A percentile compares a stretch with the other conserved stretches of the same genome.
Conservation (phyloP, 495 filamentous ascomycete species). For the Podospora appendiculata region DNA sequence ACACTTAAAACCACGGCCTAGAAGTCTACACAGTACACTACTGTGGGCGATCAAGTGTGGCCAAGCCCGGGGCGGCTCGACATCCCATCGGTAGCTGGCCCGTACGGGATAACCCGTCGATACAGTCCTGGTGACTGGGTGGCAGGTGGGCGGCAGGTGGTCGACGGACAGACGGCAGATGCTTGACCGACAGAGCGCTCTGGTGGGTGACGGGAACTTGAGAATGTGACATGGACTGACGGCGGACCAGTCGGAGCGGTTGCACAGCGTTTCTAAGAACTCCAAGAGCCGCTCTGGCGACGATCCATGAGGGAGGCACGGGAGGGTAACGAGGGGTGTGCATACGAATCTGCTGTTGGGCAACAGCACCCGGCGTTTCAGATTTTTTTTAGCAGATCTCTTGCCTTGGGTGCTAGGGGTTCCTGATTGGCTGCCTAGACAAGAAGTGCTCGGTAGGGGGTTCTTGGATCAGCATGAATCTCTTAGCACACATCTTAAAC, state of each 20-base stretch:
- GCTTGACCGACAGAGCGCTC: no score
- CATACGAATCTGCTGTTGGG: constrained; percentile 1
- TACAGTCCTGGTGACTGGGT: no score
- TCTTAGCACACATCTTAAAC: constrained; percentile 11
- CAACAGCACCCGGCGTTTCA: constrained; percentile 12
- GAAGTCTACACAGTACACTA: no score
- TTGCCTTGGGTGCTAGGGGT: background rate
- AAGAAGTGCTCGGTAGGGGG: background rate
- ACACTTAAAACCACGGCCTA: no score
- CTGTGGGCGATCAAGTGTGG: no score
- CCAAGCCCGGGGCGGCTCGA: no score
- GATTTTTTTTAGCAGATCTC: constrained; percentile 8
- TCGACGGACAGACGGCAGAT: no score
- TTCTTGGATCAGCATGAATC: constrained; percentile 4
- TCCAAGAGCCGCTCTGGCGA: background rate
- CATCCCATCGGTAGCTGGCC: no score
- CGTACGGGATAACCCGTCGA: no score
- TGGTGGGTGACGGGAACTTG: no score
- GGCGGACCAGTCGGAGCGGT: constrained; percentile 1
- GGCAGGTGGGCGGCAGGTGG: no score
- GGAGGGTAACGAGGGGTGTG: background rate
- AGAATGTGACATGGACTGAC: no score
- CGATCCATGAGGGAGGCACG: background rate
- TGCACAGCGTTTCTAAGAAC: background rate
- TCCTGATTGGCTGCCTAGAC: constrained; percentile 8